Base-by-base conservation (phyloP, 1,284 basidiomycete species). In the Sporisorium iseilematis-ciliati region DNA sequence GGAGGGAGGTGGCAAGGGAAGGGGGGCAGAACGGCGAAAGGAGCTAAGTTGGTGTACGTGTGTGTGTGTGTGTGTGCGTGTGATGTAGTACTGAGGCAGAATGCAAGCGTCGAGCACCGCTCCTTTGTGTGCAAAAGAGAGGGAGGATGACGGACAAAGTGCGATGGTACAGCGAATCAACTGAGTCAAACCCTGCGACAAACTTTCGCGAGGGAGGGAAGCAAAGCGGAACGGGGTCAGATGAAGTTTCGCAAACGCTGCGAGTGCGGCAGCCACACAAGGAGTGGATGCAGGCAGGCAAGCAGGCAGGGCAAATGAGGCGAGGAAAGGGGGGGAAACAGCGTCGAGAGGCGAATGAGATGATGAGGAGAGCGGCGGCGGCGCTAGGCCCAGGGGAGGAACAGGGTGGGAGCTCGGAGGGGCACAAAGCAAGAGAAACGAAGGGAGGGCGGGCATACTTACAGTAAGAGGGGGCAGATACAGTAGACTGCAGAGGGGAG, bases 71-170 rank as follows among this genome's bases (percentile, higher is more conserved):
- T 56, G 23, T n/a, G 50, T 35, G 11, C 35, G 56, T 63, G 58
- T 57, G 59, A 67, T 67, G 59, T 57, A 58, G 68, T 65, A 55
- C 63, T 62, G 68, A 65, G 68, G 68, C 68, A 71, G 63, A 65
- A 57, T 58, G 68, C 68, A 61, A 58, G 55, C 58, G 68, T 49
- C 46, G 58, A 62, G 62, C 58, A 60, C 50, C 26, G 33, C 49
- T 49, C 33, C 63, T 65, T 65, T 65, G 58, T 65, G 45, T 57
- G 43, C 21, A 21, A 23, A 25, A 41, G 31, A n/a, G 50, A 31
- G n/a, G 25, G 23, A 23, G 31, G 33, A 53, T 41, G 67, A 65
- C 43, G 62, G 67, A 29, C 57, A 50, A 65, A 65, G 63, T 71
- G 68, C 68, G 41, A 62, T 23, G 55, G 18, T 35, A 16, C 46